These are phyloP conservation scores for Uromyces viciae-fabae DNA, from an alignment of 1,284 basidiomycete genomes.

Conservation along the genomic window DNA sequence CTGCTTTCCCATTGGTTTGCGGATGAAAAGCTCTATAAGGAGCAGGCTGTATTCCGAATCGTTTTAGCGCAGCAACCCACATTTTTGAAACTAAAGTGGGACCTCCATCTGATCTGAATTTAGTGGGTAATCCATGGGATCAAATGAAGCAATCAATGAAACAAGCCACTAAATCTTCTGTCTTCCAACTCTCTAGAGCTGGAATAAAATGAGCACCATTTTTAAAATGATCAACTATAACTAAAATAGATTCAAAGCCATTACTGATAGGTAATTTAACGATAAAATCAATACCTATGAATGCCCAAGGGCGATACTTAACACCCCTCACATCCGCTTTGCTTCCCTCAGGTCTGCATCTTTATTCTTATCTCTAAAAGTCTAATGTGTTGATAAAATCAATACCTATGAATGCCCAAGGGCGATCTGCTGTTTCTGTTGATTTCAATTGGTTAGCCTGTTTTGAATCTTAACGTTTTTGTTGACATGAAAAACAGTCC, in stretches of 20 bases:
- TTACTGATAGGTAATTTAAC: background rate
- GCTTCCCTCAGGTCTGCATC: background rate
- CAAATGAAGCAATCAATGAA: background rate
- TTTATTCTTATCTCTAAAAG: background rate
- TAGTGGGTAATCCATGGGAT: conserved; percentile 1
- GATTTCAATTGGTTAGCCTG: too few species aligned
- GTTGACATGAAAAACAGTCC: too few species aligned
- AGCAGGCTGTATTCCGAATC: background rate
- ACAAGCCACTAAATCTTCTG: background rate
- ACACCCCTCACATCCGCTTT: background rate
- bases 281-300: conserved; percentile 16
- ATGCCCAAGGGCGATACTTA: background rate
- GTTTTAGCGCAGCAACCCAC: background rate
- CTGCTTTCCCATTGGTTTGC: conserved; percentile 22
- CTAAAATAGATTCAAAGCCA: background rate
- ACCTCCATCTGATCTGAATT: conserved; percentile 11
- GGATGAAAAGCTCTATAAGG: conserved; percentile 25
- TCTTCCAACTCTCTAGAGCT: background rate
- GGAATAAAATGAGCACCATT: conserved; percentile 41
- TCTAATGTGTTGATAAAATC: background rate
- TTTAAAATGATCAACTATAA: conserved; percentile 45
- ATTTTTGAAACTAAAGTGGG: background rate
- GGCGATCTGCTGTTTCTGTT: too few species aligned
- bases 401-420: too few species aligned
- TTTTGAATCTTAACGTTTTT: too few species aligned